Percentiles rank a stretch among this genome's conserved stretches.
Conservation (phyloP, 2,329 filamentous ascomycete species). For the Aspergillus sp. region DNA sequence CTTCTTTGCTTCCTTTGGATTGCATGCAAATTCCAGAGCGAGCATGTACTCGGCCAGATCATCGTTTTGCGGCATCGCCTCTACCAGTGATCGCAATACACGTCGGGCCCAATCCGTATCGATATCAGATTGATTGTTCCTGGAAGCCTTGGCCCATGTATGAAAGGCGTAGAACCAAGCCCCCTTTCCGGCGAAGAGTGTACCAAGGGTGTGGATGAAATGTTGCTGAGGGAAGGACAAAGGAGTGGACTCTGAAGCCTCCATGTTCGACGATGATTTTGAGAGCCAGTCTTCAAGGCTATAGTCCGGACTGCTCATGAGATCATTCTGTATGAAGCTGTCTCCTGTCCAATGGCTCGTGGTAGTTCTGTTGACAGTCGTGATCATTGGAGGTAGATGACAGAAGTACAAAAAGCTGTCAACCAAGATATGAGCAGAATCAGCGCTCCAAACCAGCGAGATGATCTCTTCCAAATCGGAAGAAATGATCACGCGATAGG, state of each 20-base stretch:
- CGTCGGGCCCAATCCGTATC: conserved; percentile 51
- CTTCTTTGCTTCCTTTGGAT: conserved; percentile 61
- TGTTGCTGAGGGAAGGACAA: conserved; percentile 38
- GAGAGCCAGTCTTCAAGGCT: conserved; percentile 27
- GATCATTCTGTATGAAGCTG: conserved; percentile 51
- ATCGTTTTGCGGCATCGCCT: conserved; percentile 43
- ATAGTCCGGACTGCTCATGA: conserved; percentile 28
- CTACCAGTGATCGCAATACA: conserved; percentile 59
- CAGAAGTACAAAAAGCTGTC: conserved; percentile 71
- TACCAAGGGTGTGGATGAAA: conserved; percentile 48
- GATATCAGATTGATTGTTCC: conserved; percentile 32
- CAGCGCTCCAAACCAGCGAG: conserved; percentile 28
- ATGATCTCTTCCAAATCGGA: conserved; percentile 70
- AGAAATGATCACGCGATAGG: conserved; percentile 77
- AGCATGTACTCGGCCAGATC: conserved; percentile 67
- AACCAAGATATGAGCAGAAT: conserved; percentile 52
- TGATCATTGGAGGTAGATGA: conserved; percentile 57
- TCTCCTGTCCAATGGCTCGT: conserved; percentile 49
- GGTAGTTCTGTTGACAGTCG: conserved; percentile 19
- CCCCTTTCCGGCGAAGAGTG: conserved; percentile 50
- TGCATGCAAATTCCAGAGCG: conserved; percentile 61
- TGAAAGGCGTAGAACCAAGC: conserved; percentile 50
- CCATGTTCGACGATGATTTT: conserved; percentile 3
- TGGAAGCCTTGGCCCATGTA: conserved; percentile 27
- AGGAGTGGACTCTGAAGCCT: conserved; percentile 17